Evolutionary conservation across 495 filamentous ascomycete genomes (phyloP).

Genomic region (Terfezia claveryi): DNA sequence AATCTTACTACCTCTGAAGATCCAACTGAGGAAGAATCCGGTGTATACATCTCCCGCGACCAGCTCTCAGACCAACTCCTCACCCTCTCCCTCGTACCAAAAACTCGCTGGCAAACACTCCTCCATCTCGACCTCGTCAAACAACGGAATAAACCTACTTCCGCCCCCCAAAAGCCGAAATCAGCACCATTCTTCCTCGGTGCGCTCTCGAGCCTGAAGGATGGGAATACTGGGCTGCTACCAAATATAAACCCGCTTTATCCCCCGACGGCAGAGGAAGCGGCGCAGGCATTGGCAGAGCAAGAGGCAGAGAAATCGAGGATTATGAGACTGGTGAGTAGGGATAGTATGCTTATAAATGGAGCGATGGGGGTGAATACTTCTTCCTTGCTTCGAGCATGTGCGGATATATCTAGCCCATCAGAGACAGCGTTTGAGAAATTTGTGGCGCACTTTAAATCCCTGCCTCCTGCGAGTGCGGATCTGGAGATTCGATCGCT

Average conservation of each 20-base stretch:
- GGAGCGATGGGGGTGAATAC: conserved; percentile 24
- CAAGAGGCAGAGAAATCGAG: conserved; percentile 26
- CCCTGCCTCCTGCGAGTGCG: conserved; percentile 54
- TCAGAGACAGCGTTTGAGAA: conserved; percentile 24
- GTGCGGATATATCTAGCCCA: conserved; percentile 29
- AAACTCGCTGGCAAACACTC: conserved; percentile 78
- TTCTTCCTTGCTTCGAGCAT: conserved; percentile 33
- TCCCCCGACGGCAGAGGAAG: conserved; percentile 1
- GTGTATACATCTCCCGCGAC: conserved; percentile 21
- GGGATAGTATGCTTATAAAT: conserved; percentile 4
- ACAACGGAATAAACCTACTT: conserved; percentile 80
- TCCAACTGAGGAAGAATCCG: conserved; percentile 23
- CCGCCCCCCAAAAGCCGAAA: conserved; percentile 73
- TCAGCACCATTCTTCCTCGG: conserved; percentile 95
- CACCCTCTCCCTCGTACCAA: conserved; percentile 73
- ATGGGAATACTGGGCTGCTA: conserved; percentile 12
- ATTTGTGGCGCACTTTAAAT: conserved; percentile 55
- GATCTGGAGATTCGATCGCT: conserved; percentile 79
- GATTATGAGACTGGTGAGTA: conserved; percentile 27
- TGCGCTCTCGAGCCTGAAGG: conserved; percentile 28
- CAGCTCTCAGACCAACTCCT: conserved; percentile 61
- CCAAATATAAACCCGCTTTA: conserved; percentile 2
- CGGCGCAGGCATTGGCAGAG: conserved; percentile 3
- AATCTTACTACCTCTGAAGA: conserved; percentile 24
- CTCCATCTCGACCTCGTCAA: conserved; percentile 77